Evolutionary conservation across 1,284 basidiomycete species (phyloP).

Genomic region (Ceratobasidium sp.): DNA sequence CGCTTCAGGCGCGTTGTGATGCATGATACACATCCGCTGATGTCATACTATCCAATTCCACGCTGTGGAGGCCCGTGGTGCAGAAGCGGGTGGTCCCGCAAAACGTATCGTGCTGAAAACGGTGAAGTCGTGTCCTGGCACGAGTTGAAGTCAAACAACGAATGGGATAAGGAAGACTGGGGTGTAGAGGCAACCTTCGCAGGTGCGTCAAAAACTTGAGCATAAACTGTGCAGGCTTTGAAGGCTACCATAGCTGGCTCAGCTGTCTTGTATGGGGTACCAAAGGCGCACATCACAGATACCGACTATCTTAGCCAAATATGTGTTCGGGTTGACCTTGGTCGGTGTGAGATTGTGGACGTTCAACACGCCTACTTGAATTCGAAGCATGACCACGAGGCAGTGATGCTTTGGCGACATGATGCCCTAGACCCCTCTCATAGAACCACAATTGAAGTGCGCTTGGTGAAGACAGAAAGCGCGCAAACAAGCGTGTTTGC

Average conservation of each 20-base stretch:
- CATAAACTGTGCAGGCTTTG: background rate
- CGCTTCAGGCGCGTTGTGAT: slow-evolving; percentile 19
- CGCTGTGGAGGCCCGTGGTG: background rate
- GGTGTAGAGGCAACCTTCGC: slow-evolving; percentile 3
- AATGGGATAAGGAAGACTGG: background rate
- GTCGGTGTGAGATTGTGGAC: slow-evolving; percentile 1
- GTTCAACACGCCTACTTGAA: background rate
- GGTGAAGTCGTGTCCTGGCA: slow-evolving; percentile 4
- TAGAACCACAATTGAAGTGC: background rate
- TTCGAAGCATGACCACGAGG: background rate
- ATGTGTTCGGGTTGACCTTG: slow-evolving; percentile 12
- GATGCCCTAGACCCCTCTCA: slow-evolving; percentile 6
- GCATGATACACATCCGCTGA: slow-evolving; percentile 7
- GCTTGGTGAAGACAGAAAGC: background rate
- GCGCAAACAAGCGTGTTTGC: background rate
- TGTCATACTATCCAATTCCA: background rate
- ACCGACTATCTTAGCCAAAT: background rate
- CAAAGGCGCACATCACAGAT: background rate
- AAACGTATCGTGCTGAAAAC: slow-evolving; percentile 3
- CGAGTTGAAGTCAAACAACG: background rate
- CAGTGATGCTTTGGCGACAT: slow-evolving; percentile 4
- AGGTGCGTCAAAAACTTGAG: background rate
- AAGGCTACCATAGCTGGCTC: background rate
- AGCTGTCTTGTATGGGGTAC: slow-evolving; percentile 2
- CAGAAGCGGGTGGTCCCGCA: background rate